Evolutionary conservation across 306 rosid genomes (phyloP), one percentile per base, ranked within the genome.

Genomic region (Styphnolobium japonicum): DNA sequence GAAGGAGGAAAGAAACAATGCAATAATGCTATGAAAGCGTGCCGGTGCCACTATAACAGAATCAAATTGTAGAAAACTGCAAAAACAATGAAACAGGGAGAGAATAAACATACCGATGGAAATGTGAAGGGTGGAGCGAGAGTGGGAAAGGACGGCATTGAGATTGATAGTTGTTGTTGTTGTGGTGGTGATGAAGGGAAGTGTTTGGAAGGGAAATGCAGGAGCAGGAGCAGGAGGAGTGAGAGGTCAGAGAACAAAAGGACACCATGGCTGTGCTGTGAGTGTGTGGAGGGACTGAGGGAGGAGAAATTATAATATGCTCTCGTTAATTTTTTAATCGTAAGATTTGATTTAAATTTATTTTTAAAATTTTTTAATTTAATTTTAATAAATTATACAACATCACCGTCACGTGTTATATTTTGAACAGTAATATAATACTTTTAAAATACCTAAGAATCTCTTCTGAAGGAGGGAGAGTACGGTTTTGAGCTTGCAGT

Each of bases 221-320:
- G n/a, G n/a, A n/a, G n/a, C n/a, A n/a, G n/a, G n/a, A n/a, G 68
- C 66, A 48, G 12, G 31, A 10, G 21, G 80, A 62, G 39, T 14
- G 74, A 10, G 84, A 80, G 31, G 52, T 25, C 15, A 29, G 68
- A 16, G 74, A 9, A 48, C 73, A 72, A 42, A 62, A 46, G 2
- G 79, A 80, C 60, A 25, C 75, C 84, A 80, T 80, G 29, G 48
- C 74, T n/a, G n/a, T 39, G 55, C 74, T 0, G 1, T 18, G 23
- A 3, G n/a, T n/a, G n/a, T n/a, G n/a, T n/a, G n/a, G n/a, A n/a
- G n/a, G n/a, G n/a, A n/a, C n/a, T n/a, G n/a, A n/a, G n/a, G n/a
- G n/a, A n/a, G n/a, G n/a, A n/a, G n/a, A n/a, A n/a, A n/a, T n/a
- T n/a, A n/a, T n/a, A n/a, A n/a, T n/a, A n/a, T n/a, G n/a, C n/a